A percentile compares a stretch with the other conserved stretches of the same genome.
Conservation (phyloP, 805 yeast species). For the Sugiyamaella floridensis region DNA sequence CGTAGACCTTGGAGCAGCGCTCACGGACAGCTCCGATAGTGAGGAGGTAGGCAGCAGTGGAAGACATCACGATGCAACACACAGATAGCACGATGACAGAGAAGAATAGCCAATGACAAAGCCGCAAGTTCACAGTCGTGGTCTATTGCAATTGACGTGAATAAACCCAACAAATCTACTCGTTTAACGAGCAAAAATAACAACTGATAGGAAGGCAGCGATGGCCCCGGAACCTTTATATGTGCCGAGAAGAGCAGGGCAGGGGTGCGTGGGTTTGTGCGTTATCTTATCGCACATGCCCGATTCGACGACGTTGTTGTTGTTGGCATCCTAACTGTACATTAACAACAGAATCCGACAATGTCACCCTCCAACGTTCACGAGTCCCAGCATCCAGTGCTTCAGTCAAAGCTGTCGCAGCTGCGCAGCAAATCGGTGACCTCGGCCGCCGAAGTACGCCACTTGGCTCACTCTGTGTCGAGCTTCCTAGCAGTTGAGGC, state of each 20-base stretch:
- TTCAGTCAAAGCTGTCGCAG: conserved; percentile 23
- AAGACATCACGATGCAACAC: no score
- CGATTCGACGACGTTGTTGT: neutral
- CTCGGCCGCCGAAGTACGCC: conserved; percentile 19
- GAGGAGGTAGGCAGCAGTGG: conserved; percentile 32
- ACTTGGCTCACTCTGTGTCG: conserved; percentile 20
- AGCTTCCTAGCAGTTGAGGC: conserved; percentile 26
- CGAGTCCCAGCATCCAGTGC: conserved; percentile 22
- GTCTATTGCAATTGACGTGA: no score
- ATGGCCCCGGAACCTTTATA: neutral
- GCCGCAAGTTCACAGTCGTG: neutral
- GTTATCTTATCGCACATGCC: neutral
- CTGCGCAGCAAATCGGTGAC: conserved; percentile 18
- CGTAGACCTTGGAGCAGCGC: conserved; percentile 40
- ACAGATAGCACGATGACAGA: neutral
- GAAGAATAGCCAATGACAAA: neutral
- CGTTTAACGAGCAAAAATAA: no score
- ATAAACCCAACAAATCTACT: no score
- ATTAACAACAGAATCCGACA: neutral
- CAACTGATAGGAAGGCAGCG: neutral
- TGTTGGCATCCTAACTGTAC: neutral
- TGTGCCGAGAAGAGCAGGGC: neutral
- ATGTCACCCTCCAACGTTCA: conserved; percentile 9
- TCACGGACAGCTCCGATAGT: conserved; percentile 53
- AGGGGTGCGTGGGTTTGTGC: neutral